These are phyloP conservation scores for Copromyces sp. DNA, from an alignment of 495 filamentous ascomycete species.

Conservation along the genomic window DNA sequence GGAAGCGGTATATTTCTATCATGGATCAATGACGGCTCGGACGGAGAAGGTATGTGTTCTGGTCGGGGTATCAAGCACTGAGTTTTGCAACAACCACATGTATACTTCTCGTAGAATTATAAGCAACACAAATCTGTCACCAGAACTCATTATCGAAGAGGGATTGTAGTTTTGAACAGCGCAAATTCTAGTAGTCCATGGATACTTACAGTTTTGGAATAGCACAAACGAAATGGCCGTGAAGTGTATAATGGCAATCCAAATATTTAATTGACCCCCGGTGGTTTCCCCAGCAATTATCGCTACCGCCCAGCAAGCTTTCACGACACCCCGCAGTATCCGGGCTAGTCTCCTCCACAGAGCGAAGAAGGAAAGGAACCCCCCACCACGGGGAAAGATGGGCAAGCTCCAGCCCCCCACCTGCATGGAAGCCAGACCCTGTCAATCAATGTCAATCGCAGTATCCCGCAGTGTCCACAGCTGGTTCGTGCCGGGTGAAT, in stretches of 20 bases:
- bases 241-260: not conserved
- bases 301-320: not conserved
- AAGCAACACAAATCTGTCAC: not conserved
- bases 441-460: not conserved
- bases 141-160: not conserved
- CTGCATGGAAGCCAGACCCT: not conserved
- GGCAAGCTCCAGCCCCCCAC: not conserved
- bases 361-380: not conserved
- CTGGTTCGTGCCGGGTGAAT: not conserved
- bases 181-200: not conserved
- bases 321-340: not conserved
- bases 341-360: not conserved
- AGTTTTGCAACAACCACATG: not conserved
- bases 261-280: not conserved
- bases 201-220: not conserved
- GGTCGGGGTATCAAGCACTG: not conserved
- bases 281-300: not conserved
- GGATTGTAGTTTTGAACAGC: not conserved
- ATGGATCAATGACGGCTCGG: not conserved
- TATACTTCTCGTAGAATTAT: not conserved
- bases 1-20: not conserved
- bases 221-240: not conserved
- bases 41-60: not conserved
- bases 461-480: not conserved
- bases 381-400: not conserved